These are phyloP conservation scores for Soucietia sequanensis DNA, from an alignment of 805 yeast genomes.

Conservation along the genomic window DNA sequence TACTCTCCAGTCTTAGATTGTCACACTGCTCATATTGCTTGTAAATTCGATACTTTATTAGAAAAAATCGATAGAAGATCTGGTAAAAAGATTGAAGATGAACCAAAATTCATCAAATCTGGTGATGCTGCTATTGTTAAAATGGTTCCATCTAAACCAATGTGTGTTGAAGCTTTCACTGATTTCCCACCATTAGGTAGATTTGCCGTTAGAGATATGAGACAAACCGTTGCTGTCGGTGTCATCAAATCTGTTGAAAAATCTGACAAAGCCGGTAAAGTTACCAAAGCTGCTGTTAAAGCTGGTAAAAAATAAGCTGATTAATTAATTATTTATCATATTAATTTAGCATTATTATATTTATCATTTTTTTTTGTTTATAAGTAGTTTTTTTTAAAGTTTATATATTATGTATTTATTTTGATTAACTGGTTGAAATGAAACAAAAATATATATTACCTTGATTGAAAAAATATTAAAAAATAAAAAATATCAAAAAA, in stretches of 20 bases:
- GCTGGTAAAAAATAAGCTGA: slow-evolving; percentile 45
- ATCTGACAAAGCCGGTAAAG: slow-evolving; percentile 49
- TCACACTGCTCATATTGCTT: slow-evolving; percentile 92
- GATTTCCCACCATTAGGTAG: slow-evolving; percentile 47
- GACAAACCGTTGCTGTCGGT: slow-evolving; percentile 99
- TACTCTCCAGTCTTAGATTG: slow-evolving; percentile 91
- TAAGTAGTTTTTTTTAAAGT: neutral
- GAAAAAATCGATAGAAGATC: slow-evolving; percentile 85
- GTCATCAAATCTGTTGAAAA: slow-evolving; percentile 75
- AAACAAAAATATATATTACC: no score
- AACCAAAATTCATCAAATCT: slow-evolving; percentile 36
- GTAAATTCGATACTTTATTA: slow-evolving; percentile 75
- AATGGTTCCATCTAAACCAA: slow-evolving; percentile 44
- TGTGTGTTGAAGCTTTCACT: slow-evolving; percentile 45
- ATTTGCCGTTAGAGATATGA: slow-evolving; percentile 93
- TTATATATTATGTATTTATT: no score
- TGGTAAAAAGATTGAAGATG: slow-evolving; percentile 33
- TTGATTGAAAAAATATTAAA: no score
- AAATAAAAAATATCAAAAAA: no score
- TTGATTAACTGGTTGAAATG: no score
- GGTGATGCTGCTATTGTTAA: slow-evolving; percentile 41
- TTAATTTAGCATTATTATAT: neutral
- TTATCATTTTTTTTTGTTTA: slow-evolving; percentile 2
- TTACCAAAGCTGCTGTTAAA: slow-evolving; percentile 48
- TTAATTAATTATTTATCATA: no score